phyloP scores from a whole-genome alignment of 1,284 basidiomycete species.

The Microbotryomycetes sp. region DNA sequence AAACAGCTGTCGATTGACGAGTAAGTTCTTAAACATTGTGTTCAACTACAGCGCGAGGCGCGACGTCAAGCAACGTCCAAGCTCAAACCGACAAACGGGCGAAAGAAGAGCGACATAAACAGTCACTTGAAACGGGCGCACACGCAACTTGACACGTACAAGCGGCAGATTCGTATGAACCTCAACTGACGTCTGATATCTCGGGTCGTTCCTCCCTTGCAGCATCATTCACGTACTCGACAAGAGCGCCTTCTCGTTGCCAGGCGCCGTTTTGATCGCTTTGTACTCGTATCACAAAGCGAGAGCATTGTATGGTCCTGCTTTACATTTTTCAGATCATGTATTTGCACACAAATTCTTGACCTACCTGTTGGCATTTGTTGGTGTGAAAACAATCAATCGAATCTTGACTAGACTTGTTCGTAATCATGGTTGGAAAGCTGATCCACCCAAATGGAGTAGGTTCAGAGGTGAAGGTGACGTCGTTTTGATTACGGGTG shows the following conservation, averaged over 20 bases:
- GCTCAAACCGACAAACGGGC: too few relatives aligned
- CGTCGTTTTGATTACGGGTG: slow-evolving; percentile 32
- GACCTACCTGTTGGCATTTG: slow-evolving; percentile 16
- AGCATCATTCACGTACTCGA: slow-evolving; percentile 23
- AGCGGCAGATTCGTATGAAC: too few relatives aligned
- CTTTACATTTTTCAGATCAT: slow-evolving; percentile 11
- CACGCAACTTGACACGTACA: too few relatives aligned
- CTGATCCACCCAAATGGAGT: slow-evolving; percentile 25
- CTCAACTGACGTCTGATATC: too few relatives aligned
- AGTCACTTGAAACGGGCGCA: too few relatives aligned
- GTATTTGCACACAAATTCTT: slow-evolving; percentile 10
- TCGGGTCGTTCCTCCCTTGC: background rate
- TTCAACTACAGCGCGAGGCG: background rate
- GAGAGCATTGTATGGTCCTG: slow-evolving; percentile 4
- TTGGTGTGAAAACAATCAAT: slow-evolving; percentile 18
- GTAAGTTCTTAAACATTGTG: background rate
- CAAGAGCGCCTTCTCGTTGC: slow-evolving; percentile 8
- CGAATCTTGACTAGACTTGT: slow-evolving; percentile 18
- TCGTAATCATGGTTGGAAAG: slow-evolving; percentile 27
- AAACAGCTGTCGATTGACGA: background rate
- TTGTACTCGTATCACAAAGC: slow-evolving; percentile 15
- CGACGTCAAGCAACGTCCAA: too few relatives aligned
- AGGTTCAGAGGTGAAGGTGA: slow-evolving; percentile 15
- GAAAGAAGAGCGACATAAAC: too few relatives aligned
- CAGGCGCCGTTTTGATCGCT: slow-evolving; percentile 10